Conservation (phyloP, 306 rosid species). For the Macrotyloma uniflorum region DNA sequence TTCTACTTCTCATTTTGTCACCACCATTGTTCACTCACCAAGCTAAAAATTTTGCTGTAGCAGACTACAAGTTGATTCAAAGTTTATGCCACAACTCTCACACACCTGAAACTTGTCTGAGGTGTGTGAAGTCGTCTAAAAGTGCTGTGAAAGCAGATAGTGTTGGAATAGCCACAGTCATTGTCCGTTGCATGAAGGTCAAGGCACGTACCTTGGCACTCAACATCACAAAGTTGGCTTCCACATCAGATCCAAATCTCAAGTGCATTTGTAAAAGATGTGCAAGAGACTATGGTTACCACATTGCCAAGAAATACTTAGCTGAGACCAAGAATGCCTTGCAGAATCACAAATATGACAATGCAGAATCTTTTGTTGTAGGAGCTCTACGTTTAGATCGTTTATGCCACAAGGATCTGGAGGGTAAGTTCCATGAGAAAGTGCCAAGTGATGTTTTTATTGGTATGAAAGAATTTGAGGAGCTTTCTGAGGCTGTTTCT, state of each 20-base stretch:
- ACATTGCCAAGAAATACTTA: background rate
- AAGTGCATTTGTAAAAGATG: background rate
- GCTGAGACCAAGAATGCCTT: background rate
- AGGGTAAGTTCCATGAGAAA: too few relatives aligned
- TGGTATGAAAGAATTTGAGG: background rate
- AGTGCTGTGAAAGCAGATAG: background rate
- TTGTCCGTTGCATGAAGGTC: background rate
- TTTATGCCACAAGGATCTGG: background rate
- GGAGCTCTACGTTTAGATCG: background rate
- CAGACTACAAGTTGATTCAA: slow-evolving; percentile 12
- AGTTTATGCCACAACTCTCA: slow-evolving; percentile 13
- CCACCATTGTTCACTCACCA: background rate
- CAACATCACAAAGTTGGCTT: background rate
- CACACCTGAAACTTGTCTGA: slow-evolving; percentile 24
- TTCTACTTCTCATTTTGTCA: slow-evolving; percentile 2
- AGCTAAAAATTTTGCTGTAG: background rate
- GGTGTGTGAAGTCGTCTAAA: background rate
- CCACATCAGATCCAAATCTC: background rate
- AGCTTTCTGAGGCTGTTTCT: slow-evolving; percentile 34
- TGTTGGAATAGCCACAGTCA: background rate
- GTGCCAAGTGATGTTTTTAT: background rate
- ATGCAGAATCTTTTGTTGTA: background rate
- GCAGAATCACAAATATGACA: slow-evolving; percentile 11
- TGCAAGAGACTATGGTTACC: background rate
- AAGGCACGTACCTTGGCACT: background rate